phyloP scores from a whole-genome alignment of 2,329 filamentous ascomycete species.

The Talaromyces sp. region DNA sequence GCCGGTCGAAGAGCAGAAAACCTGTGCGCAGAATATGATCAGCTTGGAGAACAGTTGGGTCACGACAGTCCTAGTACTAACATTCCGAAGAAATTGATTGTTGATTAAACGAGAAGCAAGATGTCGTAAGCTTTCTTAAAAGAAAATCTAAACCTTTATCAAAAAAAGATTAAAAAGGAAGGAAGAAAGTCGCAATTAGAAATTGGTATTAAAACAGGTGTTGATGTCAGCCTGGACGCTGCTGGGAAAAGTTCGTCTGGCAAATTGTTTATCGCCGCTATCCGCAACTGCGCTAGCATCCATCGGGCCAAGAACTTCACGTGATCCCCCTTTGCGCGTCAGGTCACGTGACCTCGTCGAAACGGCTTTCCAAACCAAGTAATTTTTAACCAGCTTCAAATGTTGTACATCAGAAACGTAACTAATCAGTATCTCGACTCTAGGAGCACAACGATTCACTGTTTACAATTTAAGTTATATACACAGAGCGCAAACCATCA shows the following conservation, averaged over 20 bases:
- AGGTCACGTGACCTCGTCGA: not conserved
- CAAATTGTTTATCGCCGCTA: not conserved
- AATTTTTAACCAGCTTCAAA: not conserved
- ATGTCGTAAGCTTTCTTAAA: not conserved
- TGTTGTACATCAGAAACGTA: not conserved
- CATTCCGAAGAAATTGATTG: not conserved
- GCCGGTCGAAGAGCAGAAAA: slow-evolving; percentile 51
- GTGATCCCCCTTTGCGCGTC: not conserved
- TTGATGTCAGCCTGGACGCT: not conserved
- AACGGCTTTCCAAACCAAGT: not conserved
- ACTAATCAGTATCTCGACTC: not conserved
- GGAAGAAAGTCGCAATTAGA: not conserved
- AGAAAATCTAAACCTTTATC: not conserved
- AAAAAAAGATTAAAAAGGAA: not conserved
- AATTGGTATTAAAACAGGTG: not conserved
- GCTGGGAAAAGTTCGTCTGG: not conserved
- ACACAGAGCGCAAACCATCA: not conserved
- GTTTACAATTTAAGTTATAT: not conserved
- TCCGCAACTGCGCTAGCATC: not conserved
- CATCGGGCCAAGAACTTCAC: not conserved
- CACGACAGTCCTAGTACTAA: not conserved
- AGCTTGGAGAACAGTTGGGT: not conserved
- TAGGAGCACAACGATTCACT: not conserved
- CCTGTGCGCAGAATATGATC: slow-evolving; percentile 33
- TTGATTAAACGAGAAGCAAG: not conserved